Evolutionary conservation across 495 filamentous ascomycete genomes (phyloP), one percentile per base, ranked within the genome.

Genomic region (Podospora fimiseda): DNA sequence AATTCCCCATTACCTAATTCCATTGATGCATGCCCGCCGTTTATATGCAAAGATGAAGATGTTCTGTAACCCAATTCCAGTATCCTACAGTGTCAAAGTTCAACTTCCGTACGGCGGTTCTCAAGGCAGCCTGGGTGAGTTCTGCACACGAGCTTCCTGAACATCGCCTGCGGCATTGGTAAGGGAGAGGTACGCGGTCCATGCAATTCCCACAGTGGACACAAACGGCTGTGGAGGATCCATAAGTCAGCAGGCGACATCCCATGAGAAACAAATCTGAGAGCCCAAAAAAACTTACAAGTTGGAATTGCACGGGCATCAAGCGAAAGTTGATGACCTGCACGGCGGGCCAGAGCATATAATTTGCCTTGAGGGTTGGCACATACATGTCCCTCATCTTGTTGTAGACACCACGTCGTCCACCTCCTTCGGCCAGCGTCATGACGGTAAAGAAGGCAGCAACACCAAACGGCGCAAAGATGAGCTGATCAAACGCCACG

Each of bases 131-230:
- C 27, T 5, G 11, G 27, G 27, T 6, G 27, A 33, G 11, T 33
- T 33, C 27, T 33, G 27, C 27, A 33, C 6, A 11, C 27, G 27
- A 33, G 27, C 27, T 33, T 33, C 27, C 38, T 51, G 33, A 4
- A 27, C 70, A 22, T 95, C 85, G 46, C 92, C 90, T 0, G 91
- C 72, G 21, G 91, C 86, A 66, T 97, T 99, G 50, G 88, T 93
- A 3, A 99, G 78, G 0, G 91, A 96, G 21, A 99, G 81, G 66
- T 96, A 99, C 19, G 90, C 91, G n/a, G 94, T 99, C 94, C 94
- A 99, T 43, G 90, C 90, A 59, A 99, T 96, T 78, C 94, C 94
- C 51, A 99, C 73, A 21, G 88, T 92, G 3, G 91, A 96, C 11
- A 96, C 94, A 65, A 99, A 96, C 2, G 94, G 94, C 93, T 97